Base-by-base conservation (phyloP, 306 rosid species). In the Castanea sativa region DNA sequence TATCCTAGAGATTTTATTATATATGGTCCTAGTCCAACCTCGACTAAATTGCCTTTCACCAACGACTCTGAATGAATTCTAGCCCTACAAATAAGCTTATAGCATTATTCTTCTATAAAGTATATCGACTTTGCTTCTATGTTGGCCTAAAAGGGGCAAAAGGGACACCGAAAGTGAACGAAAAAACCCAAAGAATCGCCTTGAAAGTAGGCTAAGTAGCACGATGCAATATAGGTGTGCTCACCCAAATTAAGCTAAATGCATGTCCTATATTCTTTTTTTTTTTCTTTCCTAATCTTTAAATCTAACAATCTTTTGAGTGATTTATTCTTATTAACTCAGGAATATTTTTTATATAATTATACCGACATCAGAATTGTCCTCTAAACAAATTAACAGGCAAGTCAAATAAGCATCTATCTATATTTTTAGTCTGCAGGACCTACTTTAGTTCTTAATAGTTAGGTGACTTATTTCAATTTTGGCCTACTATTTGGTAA, bases 11-110 rank as follows among this genome's bases (percentile, higher is more conserved):
- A 73, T 78, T 60, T 60, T 18, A 59, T 18, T 71, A 78, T 74
- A 83, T 83, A 65, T 72, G 79, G 57, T 77, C 43, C 55, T 65
- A 55, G 63, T 77, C 53, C 59, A 74, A 55, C 41, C 45, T 45
- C 20, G 23, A 12, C 32, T 19, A 20, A 5, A n/a, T 71, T 35
- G n/a, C 43, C 27, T 20, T n/a, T n/a, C 29, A 30, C 57, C 73
- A 14, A 16, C 1, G 52, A 27, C 5, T 43, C 29, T 25, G 23
- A 67, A 49, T 4, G 55, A 23, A 64, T 23, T 65, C 15, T 74
- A 80, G 75, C 69, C 65, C 55, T 65, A 69, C 82, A 78, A 45
- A 6, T 15, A 10, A 43, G 71, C 55, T 45, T 25, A 25, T 56
- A 57, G 68, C 56, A 59, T 75, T 75, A 74, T 58, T 59, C 55